A percentile compares a stretch with the other conserved stretches of the same genome.
phyloP scores from a whole-genome alignment of 768 basidiomycete species.

The Suillus discolor region DNA sequence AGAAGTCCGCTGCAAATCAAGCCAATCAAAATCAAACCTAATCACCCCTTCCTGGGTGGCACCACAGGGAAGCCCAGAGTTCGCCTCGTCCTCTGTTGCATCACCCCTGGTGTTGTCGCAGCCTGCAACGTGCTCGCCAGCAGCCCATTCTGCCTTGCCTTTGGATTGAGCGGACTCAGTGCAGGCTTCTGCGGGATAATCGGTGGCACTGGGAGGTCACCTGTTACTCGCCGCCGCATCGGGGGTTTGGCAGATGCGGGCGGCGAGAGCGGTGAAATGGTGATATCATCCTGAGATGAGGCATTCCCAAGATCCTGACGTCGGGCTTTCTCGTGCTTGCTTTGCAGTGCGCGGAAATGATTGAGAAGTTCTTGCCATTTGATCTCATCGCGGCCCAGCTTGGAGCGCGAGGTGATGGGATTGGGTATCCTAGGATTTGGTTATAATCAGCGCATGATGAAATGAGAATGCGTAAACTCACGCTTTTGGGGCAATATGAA shows the following conservation, averaged over 20 bases:
- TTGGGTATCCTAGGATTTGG: slow-evolving; percentile 34
- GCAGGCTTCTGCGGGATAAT: slow-evolving; percentile 41
- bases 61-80: slow-evolving; percentile 40
- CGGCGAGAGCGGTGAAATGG: background rate
- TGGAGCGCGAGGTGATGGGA: slow-evolving; percentile 63
- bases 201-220: slow-evolving; percentile 40
- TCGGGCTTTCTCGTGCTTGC: slow-evolving; percentile 89
- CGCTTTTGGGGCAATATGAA: slow-evolving; percentile 89
- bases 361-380: slow-evolving; percentile 95
- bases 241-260: slow-evolving; percentile 39
- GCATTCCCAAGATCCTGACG: slow-evolving; percentile 66
- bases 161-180: slow-evolving; percentile 76
- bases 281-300: background rate
- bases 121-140: slow-evolving; percentile 38
- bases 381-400: slow-evolving; percentile 84
- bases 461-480: slow-evolving; percentile 37
- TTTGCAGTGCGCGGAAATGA: slow-evolving; percentile 91
- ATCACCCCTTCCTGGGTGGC: slow-evolving; percentile 32
- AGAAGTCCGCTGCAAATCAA: background rate
- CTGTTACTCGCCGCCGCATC: slow-evolving; percentile 65
- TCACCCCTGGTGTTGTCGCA: slow-evolving; percentile 23
- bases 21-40: background rate
- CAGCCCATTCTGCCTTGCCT: slow-evolving; percentile 53
- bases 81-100: slow-evolving; percentile 43
- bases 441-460: background rate